Evolutionary conservation across 192 early-diverging fungal species (phyloP).

Genomic region (Entomortierella beljakovae): DNA sequence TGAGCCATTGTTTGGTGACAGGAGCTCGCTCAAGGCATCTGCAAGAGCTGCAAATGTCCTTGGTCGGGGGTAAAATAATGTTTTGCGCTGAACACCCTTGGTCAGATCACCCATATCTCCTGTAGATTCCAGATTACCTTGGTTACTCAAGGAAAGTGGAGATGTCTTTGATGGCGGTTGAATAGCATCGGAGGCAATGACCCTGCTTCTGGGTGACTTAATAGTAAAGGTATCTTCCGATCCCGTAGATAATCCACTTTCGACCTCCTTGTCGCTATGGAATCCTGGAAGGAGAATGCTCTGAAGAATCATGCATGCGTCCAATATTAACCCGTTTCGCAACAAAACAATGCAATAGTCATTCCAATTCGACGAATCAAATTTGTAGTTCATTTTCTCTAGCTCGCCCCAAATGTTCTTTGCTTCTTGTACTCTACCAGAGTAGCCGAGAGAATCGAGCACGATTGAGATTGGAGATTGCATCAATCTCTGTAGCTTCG

Average conservation of each 20-base stretch:
- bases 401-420: slow-evolving; percentile 56
- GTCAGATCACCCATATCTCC: not conserved
- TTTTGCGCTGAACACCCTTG: not conserved
- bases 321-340: slow-evolving; percentile 29
- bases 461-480: slow-evolving; percentile 59
- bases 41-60: slow-evolving; percentile 50
- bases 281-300: slow-evolving; percentile 43
- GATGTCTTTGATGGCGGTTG: not conserved
- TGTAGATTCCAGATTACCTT: slow-evolving; percentile 1
- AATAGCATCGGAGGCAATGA: not conserved
- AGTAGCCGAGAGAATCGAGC: slow-evolving; percentile 54
- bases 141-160: not conserved
- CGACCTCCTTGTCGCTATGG: not conserved
- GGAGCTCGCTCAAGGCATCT: slow-evolving; percentile 29
- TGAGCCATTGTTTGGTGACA: slow-evolving; percentile 6
- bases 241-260: not conserved
- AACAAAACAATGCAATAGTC: slow-evolving; percentile 56
- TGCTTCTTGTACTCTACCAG: slow-evolving; percentile 40
- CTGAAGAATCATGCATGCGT: slow-evolving; percentile 55
- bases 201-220: not conserved
- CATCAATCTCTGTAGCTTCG: slow-evolving; percentile 19
- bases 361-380: slow-evolving; percentile 68
- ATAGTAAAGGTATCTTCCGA: too few species aligned
- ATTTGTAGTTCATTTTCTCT: slow-evolving; percentile 42
- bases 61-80: slow-evolving; percentile 37